Percentiles rank a stretch among this genome's conserved stretches.
Evolutionary conservation across 257 asterid species (phyloP).

Genomic region (Scutellaria baicalensis): DNA sequence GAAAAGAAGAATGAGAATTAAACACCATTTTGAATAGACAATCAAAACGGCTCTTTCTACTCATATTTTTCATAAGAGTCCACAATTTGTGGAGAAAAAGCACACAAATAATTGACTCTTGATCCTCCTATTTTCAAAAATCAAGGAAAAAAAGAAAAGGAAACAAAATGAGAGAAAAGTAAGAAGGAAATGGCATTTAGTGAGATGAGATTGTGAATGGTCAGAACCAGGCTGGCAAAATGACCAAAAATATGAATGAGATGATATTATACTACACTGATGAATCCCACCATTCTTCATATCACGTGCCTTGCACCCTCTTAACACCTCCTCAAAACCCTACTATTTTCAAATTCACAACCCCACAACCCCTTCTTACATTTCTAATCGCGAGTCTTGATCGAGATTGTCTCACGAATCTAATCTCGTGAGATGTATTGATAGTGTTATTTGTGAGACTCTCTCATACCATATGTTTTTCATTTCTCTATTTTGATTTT

Average conservation of each 20-base stretch:
- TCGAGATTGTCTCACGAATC: too few relatives aligned
- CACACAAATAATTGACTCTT: not conserved
- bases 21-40: too few relatives aligned
- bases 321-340: not conserved
- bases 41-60: not conserved
- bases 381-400: too few relatives aligned
- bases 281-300: constrained; percentile 7
- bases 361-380: not conserved
- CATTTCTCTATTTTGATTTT: too few relatives aligned
- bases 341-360: not conserved
- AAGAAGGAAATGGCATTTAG: not conserved
- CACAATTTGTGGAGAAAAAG: constrained; percentile 14
- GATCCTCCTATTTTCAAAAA: not conserved
- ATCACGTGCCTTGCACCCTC: constrained; percentile 27
- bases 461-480: too few relatives aligned
- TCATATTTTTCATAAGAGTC: not conserved
- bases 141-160: not conserved
- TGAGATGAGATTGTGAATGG: constrained; percentile 7
- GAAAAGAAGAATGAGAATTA: too few relatives aligned
- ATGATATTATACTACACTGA: not conserved
- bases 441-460: too few relatives aligned
- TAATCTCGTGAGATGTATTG: too few relatives aligned
- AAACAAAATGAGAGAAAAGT: not conserved
- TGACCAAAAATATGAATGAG: constrained; percentile 8
- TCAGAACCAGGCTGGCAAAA: constrained; percentile 31